Percentiles rank a stretch among this genome's conserved stretches.
Evolutionary conservation across 2,329 filamentous ascomycete species (phyloP).

Genomic region (Corinectria fuckeliana): DNA sequence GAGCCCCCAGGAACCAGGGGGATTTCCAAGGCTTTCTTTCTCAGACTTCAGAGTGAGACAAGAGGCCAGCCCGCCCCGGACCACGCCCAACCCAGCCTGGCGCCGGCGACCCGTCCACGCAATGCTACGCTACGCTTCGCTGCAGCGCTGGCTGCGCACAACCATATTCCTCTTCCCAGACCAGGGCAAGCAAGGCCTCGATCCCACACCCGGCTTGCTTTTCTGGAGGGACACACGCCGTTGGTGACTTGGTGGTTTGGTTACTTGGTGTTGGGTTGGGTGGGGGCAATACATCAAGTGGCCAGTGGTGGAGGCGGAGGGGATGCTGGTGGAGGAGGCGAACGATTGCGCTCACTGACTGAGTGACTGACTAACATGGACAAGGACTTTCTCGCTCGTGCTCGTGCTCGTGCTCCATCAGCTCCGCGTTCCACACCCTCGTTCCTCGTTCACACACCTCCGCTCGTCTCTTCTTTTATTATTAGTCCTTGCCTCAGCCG

Average conservation of each 20-base stretch:
- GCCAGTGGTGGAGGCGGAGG: background rate
- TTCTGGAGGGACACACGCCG: background rate
- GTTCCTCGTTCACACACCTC: slow-evolving; percentile 29
- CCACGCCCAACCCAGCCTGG: slow-evolving; percentile 8
- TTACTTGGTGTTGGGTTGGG: background rate
- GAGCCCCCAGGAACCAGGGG: slow-evolving; percentile 21
- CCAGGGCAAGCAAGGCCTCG: slow-evolving; percentile 18
- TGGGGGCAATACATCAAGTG: background rate
- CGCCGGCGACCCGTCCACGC: slow-evolving; percentile 10
- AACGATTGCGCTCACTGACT: slow-evolving; percentile 2
- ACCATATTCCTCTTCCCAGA: slow-evolving; percentile 14
- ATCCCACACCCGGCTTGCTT: slow-evolving; percentile 26
- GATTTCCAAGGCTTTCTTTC: background rate
- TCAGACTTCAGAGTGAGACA: background rate
- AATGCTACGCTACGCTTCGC: slow-evolving; percentile 31
- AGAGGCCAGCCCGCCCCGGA: slow-evolving; percentile 6
- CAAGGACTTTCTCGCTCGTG: slow-evolving; percentile 7
- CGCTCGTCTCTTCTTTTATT: slow-evolving; percentile 31
- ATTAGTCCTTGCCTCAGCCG: slow-evolving; percentile 28
- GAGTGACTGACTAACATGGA: background rate
- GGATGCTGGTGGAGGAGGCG: background rate
- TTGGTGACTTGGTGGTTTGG: background rate
- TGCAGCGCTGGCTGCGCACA: no score
- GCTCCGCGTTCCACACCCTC: slow-evolving; percentile 20
- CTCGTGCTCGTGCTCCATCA: slow-evolving; percentile 19